Conservation (phyloP, 2,329 filamentous ascomycete species). For the Aspergillus pseudoterreus region DNA sequence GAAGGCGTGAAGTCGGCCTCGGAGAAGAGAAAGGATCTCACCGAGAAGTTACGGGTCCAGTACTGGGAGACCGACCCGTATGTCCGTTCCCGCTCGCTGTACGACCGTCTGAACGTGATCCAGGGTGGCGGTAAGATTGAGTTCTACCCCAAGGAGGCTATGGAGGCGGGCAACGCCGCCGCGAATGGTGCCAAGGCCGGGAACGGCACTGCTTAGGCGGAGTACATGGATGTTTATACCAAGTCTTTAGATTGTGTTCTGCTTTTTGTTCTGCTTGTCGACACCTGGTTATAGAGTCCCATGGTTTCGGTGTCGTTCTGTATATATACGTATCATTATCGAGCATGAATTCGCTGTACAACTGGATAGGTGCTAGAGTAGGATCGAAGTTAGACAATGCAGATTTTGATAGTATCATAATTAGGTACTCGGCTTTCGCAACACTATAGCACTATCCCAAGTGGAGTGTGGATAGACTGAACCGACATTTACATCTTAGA, state of each 20-base stretch:
- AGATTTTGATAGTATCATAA: too few relatives aligned
- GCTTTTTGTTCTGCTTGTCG: neutral
- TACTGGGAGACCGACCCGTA: constrained; percentile 93
- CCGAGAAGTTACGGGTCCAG: constrained; percentile 62
- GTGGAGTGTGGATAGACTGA: neutral
- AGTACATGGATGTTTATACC: neutral
- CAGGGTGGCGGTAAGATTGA: constrained; percentile 63
- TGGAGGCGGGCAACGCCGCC: neutral
- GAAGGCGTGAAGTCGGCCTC: constrained; percentile 50
- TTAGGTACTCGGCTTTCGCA: neutral
- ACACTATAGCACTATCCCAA: neutral
- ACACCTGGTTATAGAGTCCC: neutral
- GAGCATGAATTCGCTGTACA: neutral
- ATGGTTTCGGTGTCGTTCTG: neutral
- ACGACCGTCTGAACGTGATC: constrained; percentile 76
- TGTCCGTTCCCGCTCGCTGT: constrained; percentile 74
- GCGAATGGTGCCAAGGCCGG: constrained; percentile 8
- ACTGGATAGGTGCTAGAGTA: neutral
- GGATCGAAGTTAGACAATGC: too few relatives aligned
- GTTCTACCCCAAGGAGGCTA: constrained; percentile 56
- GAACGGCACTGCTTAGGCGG: neutral
- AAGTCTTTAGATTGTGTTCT: neutral
- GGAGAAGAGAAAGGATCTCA: constrained; percentile 58
- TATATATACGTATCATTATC: neutral
- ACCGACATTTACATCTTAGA: constrained; percentile 66